Evolutionary conservation across 2,329 filamentous ascomycete species (phyloP).

Genomic region (Clonostachys sp.): DNA sequence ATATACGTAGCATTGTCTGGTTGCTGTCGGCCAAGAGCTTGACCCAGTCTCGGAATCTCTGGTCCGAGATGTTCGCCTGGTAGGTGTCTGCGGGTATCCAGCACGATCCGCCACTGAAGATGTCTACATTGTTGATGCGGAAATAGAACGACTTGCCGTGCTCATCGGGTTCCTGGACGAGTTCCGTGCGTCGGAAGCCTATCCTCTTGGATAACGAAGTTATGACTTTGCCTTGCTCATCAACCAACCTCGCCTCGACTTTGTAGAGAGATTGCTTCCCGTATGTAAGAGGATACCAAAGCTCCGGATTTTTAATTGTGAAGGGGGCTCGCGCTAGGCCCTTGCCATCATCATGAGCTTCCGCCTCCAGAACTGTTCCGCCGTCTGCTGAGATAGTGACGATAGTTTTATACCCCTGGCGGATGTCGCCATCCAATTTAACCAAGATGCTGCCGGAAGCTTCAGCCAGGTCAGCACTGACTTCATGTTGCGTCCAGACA

Average conservation of each 20-base stretch:
- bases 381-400: slow-evolving; percentile 15
- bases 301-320: slow-evolving; percentile 36
- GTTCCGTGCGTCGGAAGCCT: slow-evolving; percentile 56
- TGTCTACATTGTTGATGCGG: slow-evolving; percentile 63
- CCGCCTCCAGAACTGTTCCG: slow-evolving; percentile 13
- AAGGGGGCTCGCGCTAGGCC: slow-evolving; percentile 2
- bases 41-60: slow-evolving; percentile 66
- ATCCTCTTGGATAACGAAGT: slow-evolving; percentile 45
- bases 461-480: slow-evolving; percentile 25
- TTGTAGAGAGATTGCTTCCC: slow-evolving; percentile 66
- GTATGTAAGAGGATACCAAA: slow-evolving; percentile 72
- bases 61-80: slow-evolving; percentile 56
- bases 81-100: slow-evolving; percentile 79
- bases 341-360: slow-evolving; percentile 56
- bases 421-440: slow-evolving; percentile 12
- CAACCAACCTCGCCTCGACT: slow-evolving; percentile 49
- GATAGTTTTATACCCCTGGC: slow-evolving; percentile 11
- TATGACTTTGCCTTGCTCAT: slow-evolving; percentile 22
- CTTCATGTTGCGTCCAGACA: slow-evolving; percentile 37
- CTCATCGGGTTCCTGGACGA: slow-evolving; percentile 49
- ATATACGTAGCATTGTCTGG: slow-evolving; percentile 72
- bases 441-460: slow-evolving; percentile 2
- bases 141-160: slow-evolving; percentile 74
- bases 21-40: slow-evolving; percentile 66
- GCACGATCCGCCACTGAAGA: slow-evolving; percentile 73